Conservation (phyloP, 2,329 filamentous ascomycete genomes). For the Truncatella angustata region DNA sequence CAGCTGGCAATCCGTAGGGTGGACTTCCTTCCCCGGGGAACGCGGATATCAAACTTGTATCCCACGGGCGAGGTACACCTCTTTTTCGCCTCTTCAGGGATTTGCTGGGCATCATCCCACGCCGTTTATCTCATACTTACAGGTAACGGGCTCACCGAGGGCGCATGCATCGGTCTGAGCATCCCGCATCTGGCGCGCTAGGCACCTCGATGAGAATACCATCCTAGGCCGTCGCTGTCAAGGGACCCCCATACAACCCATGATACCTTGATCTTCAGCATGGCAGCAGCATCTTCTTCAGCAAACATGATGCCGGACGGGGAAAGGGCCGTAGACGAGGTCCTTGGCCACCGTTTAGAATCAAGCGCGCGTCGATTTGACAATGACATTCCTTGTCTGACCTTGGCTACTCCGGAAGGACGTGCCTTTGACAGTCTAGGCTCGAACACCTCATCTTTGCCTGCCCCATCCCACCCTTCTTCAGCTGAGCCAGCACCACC, state of each 20-base stretch:
- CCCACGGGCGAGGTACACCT: background rate
- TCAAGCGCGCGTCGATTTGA: slow-evolving; percentile 28
- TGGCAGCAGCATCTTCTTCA: background rate
- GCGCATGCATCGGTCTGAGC: background rate
- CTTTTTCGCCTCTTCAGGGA: background rate
- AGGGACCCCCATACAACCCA: slow-evolving; percentile 6
- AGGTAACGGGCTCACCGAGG: background rate
- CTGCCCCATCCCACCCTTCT: background rate
- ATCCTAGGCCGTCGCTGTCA: background rate
- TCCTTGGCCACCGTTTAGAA: slow-evolving; percentile 9
- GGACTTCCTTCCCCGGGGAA: background rate
- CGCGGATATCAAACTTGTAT: background rate
- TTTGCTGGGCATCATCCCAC: background rate
- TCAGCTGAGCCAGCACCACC: background rate
- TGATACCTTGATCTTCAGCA: slow-evolving; percentile 6
- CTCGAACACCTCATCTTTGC: background rate
- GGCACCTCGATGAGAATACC: background rate
- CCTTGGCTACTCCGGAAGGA: background rate
- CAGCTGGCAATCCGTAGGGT: background rate
- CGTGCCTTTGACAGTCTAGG: background rate
- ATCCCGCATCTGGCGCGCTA: background rate
- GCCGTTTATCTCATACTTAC: background rate
- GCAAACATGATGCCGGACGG: background rate
- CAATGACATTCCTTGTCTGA: slow-evolving; percentile 20
- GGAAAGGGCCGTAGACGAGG: slow-evolving; percentile 12